Percentiles rank a stretch among this genome's conserved stretches.
phyloP scores from a whole-genome alignment of 305 asterid genomes.

The Fraxinus velutina region DNA sequence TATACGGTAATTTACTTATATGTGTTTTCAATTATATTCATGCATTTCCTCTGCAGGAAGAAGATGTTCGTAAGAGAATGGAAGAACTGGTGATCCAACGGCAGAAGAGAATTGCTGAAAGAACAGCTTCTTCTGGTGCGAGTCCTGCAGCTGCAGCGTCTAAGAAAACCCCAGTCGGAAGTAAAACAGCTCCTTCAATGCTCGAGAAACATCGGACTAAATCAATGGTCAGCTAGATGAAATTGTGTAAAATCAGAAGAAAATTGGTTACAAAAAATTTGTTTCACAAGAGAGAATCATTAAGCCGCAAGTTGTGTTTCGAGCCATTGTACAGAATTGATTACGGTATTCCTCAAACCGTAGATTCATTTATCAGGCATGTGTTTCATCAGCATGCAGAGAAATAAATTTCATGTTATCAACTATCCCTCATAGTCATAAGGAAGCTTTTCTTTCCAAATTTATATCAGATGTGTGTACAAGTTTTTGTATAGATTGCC shows the following conservation, averaged over 20 bases:
- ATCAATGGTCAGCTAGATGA: not conserved
- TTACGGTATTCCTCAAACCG: not conserved
- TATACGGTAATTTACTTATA: not conserved
- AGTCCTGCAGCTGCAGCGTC: constrained; percentile 25
- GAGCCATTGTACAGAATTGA: not conserved
- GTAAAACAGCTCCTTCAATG: constrained; percentile 46
- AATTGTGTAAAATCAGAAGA: constrained; percentile 18
- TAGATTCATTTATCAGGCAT: not conserved
- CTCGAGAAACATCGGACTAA: constrained; percentile 32
- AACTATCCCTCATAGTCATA: not conserved
- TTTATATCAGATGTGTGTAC: not conserved
- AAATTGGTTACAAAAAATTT: not conserved
- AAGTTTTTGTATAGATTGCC: not conserved
- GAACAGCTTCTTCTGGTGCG: constrained; percentile 53
- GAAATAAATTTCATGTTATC: not conserved
- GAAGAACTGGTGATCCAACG: constrained; percentile 56
- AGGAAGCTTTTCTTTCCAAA: not conserved
- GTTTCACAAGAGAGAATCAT: not conserved
- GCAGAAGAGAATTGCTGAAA: constrained; percentile 74
- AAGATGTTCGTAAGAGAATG: constrained; percentile 68
- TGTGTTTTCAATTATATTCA: not conserved
- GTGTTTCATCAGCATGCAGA: not conserved
- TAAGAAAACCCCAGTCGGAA: constrained; percentile 47
- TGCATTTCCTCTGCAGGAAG: constrained; percentile 47
- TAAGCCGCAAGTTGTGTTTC: constrained; percentile 11